These are phyloP conservation scores for Pichia sp. DNA, from an alignment of 1,139 yeast species.

Conservation along the genomic window DNA sequence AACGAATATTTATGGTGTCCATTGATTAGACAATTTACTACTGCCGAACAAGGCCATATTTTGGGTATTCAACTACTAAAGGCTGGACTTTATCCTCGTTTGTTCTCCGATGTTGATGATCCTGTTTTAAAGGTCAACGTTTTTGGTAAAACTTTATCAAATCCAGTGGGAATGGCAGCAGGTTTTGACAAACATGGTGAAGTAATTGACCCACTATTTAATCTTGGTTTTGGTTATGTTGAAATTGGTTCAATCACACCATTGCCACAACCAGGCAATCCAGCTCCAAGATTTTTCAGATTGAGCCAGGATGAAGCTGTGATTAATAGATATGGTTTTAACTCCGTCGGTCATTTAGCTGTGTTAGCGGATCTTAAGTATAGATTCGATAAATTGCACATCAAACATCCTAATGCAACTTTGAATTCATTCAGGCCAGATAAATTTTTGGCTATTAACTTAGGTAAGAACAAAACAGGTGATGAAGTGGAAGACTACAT, in stretches of 20 bases:
- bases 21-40: constrained; percentile 57
- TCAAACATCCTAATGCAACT: constrained; percentile 29
- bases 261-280: constrained; percentile 88
- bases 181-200: constrained; percentile 94
- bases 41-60: constrained; percentile 79
- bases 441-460: constrained; percentile 68
- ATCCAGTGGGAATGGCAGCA: constrained; percentile 91
- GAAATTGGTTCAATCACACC: constrained; percentile 95
- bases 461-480: constrained; percentile 88
- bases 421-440: constrained; percentile 57
- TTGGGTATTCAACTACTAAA: constrained; percentile 67
- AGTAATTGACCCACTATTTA: constrained; percentile 76
- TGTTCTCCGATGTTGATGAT: constrained; percentile 49
- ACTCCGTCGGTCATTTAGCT: constrained; percentile 77
- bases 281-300: constrained; percentile 83
- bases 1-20: constrained; percentile 83
- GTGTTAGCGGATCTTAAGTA: constrained; percentile 60
- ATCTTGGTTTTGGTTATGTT: constrained; percentile 79
- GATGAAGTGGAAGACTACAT: constrained; percentile 85
- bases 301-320: constrained; percentile 81
- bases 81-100: constrained; percentile 58
- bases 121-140: constrained; percentile 51
- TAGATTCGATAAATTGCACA: constrained; percentile 42
- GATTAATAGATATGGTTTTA: constrained; percentile 90
- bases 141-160: constrained; percentile 55